Evolutionary conservation across 139 green algal genomes (phyloP).

Genomic region (Microglena sp.): DNA sequence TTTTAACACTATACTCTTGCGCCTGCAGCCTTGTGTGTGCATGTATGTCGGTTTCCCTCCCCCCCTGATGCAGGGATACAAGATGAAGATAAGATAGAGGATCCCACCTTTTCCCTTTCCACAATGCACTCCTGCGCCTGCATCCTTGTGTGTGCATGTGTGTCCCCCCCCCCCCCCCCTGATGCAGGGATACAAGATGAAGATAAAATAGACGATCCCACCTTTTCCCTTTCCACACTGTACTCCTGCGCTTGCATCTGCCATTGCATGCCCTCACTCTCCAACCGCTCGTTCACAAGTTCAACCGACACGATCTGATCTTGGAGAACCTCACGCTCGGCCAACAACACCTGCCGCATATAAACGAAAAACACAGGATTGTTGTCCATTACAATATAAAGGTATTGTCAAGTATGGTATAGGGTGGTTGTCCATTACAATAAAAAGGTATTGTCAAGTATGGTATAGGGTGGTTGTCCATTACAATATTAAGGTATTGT

Average conservation of each 20-base stretch:
- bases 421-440: no score
- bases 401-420: no score
- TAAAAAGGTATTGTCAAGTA: no score
- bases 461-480: no score
- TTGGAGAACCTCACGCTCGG: constrained; percentile 24
- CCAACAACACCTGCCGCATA: constrained; percentile 27
- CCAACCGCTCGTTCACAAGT: constrained; percentile 17
- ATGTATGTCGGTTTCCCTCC: neutral
- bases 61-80: no score
- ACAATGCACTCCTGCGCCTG: neutral
- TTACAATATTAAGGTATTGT: no score
- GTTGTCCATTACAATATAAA: no score
- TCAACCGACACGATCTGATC: constrained; percentile 22
- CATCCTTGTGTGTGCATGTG: neutral
- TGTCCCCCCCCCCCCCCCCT: no score
- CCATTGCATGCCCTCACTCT: neutral
- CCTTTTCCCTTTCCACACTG: constrained; percentile 8
- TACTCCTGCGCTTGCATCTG: constrained; percentile 1
- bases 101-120: no score
- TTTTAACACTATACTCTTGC: neutral
- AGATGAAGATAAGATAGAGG: no score
- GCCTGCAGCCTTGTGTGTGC: neutral
- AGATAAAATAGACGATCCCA: neutral
- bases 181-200: no score
- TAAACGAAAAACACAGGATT: no score